These are phyloP conservation scores for Colletotrichum salicis DNA, from an alignment of 2,329 filamentous ascomycete genomes.

Conservation along the genomic window DNA sequence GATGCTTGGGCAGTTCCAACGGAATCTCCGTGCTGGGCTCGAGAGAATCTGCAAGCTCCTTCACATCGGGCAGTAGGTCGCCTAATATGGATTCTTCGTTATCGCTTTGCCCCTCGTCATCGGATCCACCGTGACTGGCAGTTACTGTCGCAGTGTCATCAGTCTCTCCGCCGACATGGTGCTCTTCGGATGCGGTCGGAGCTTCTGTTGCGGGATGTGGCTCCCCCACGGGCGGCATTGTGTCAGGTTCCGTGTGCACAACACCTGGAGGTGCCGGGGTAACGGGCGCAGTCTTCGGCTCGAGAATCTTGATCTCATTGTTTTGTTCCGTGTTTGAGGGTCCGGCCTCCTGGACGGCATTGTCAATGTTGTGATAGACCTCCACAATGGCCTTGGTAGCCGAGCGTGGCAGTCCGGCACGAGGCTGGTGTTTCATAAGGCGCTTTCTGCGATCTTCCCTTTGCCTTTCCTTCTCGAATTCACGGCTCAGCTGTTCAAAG, in stretches of 20 bases:
- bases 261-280: slow-evolving; percentile 18
- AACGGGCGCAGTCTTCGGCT: slow-evolving; percentile 28
- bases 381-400: slow-evolving; percentile 96
- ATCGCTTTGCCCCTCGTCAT: slow-evolving; percentile 78
- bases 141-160: slow-evolving; percentile 52
- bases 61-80: slow-evolving; percentile 72
- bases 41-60: slow-evolving; percentile 70
- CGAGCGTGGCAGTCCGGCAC: slow-evolving; percentile 84
- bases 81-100: slow-evolving; percentile 76
- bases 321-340: slow-evolving; percentile 65
- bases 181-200: slow-evolving; percentile 21
- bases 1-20: slow-evolving; percentile 87
- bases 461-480: slow-evolving; percentile 94
- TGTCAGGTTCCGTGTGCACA: slow-evolving; percentile 34
- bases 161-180: slow-evolving; percentile 41
- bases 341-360: slow-evolving; percentile 86
- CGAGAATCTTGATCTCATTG: slow-evolving; percentile 29
- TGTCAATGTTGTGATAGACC: slow-evolving; percentile 92
- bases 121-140: slow-evolving; percentile 70
- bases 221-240: slow-evolving; percentile 8
- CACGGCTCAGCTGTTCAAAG: slow-evolving; percentile 94
- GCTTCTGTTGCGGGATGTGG: slow-evolving; percentile 22
- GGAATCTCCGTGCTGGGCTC: slow-evolving; percentile 70
- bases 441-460: slow-evolving; percentile 81
- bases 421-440: slow-evolving; percentile 77